These are phyloP conservation scores for Russula emetica DNA, from an alignment of 768 basidiomycete genomes.

Conservation along the genomic window DNA sequence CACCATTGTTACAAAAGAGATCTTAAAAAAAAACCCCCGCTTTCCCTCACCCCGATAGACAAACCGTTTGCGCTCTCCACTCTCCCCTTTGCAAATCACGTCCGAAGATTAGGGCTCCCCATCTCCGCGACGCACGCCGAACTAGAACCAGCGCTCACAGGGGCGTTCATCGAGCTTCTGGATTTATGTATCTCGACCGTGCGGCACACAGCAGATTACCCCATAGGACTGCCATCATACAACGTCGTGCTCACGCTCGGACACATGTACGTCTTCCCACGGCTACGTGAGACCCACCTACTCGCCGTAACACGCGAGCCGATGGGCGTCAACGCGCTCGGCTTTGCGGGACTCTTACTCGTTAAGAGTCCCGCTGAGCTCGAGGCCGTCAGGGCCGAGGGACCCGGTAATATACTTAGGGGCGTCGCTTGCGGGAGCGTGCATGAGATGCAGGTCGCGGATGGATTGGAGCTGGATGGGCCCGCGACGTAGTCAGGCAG, in stretches of 20 bases:
- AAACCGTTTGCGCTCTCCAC: constrained; percentile 64
- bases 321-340: constrained; percentile 79
- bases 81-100: constrained; percentile 79
- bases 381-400: constrained; percentile 59
- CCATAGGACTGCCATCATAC: constrained; percentile 66
- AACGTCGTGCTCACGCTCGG: constrained; percentile 78
- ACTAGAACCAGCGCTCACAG: constrained; percentile 50
- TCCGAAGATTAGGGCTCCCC: constrained; percentile 49
- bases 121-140: constrained; percentile 35
- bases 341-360: constrained; percentile 85
- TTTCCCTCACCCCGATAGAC: constrained; percentile 39
- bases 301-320: constrained; percentile 50
- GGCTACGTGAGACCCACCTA: constrained; percentile 56
- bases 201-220: constrained; percentile 61
- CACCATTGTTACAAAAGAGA: not conserved
- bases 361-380: constrained; percentile 80
- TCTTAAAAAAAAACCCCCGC: not conserved
- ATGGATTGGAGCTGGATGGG: constrained; percentile 39
- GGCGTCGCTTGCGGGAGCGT: constrained; percentile 63
- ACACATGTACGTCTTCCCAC: constrained; percentile 84
- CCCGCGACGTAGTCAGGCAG: not conserved
- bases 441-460: constrained; percentile 60
- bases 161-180: constrained; percentile 65
- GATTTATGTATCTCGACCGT: constrained; percentile 73
- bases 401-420: constrained; percentile 57